Evolutionary conservation across 2,329 filamentous ascomycete species (phyloP).

Genomic region (Diaporthe vexans): DNA sequence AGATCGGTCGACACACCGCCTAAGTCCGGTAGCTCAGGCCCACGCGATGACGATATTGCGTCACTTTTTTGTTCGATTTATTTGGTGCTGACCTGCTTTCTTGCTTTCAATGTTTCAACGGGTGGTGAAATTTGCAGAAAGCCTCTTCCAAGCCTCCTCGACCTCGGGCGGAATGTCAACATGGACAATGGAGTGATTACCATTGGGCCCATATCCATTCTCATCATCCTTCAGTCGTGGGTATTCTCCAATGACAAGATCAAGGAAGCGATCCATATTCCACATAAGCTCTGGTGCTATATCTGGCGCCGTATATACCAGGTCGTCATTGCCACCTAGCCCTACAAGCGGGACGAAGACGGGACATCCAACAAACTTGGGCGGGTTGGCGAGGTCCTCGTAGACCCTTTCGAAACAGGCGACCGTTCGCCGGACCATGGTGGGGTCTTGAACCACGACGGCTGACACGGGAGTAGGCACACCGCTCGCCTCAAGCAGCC

Average conservation of each 20-base stretch:
- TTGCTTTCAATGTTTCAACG: neutral
- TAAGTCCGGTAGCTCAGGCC: neutral
- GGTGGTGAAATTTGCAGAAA: neutral
- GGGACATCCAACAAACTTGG: constrained; percentile 4
- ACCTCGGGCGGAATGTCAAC: constrained; percentile 7
- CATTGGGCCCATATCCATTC: constrained; percentile 12
- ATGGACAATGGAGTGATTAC: constrained; percentile 12
- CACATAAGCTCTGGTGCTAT: neutral
- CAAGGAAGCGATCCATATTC: neutral
- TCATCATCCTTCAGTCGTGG: constrained; percentile 8
- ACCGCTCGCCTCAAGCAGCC: neutral
- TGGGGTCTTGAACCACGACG: neutral
- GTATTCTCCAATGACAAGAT: neutral
- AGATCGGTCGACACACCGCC: too few relatives aligned
- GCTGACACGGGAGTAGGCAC: neutral
- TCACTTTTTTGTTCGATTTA: neutral
- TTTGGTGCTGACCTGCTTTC: neutral
- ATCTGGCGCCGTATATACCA: neutral
- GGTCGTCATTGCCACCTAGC: neutral
- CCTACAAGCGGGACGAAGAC: neutral
- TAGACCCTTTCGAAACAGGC: constrained; percentile 13
- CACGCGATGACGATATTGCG: neutral
- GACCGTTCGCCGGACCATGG: neutral
- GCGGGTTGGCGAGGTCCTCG: constrained; percentile 3
- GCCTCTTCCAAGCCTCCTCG: constrained; percentile 12